phyloP scores from a whole-genome alignment of 1,139 yeast species.

The Kodamaea sp. region DNA sequence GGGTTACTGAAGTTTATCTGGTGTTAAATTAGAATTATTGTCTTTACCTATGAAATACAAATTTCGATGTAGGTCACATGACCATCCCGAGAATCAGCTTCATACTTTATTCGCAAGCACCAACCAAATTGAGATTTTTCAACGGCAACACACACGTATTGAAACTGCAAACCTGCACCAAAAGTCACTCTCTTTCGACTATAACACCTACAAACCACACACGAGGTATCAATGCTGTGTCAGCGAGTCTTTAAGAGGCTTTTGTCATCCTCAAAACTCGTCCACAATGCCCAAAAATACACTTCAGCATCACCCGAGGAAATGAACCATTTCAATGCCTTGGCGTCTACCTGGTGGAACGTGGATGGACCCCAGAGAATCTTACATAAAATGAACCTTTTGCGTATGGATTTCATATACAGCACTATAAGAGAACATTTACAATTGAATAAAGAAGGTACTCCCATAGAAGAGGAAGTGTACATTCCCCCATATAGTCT shows the following conservation, averaged over 20 bases:
- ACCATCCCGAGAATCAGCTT: too few relatives aligned
- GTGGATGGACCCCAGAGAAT: conserved; percentile 89
- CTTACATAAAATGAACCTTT: conserved; percentile 88
- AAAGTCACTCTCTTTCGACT: too few relatives aligned
- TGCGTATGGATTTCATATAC: conserved; percentile 83
- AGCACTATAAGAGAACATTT: conserved; percentile 54
- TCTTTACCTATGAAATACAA: too few relatives aligned
- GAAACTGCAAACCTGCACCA: too few relatives aligned
- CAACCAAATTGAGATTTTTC: too few relatives aligned
- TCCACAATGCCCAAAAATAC: conserved; percentile 11
- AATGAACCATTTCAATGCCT: conserved; percentile 73
- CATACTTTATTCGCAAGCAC: too few relatives aligned
- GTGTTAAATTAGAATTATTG: too few relatives aligned
- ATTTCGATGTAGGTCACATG: too few relatives aligned
- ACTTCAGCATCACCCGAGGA: conserved; percentile 52
- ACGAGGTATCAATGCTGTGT: too few relatives aligned
- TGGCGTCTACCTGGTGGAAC: conserved; percentile 97
- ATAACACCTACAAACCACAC: too few relatives aligned
- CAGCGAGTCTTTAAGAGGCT: not conserved
- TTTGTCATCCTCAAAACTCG: not conserved
- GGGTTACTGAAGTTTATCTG: too few relatives aligned
- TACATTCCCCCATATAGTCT: conserved; percentile 79
- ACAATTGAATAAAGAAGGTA: conserved; percentile 40
- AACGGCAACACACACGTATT: too few relatives aligned
- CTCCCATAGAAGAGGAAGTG: conserved; percentile 46